Evolutionary conservation across 2,329 filamentous ascomycete species (phyloP).

Genomic region (Arthroderma sp.): DNA sequence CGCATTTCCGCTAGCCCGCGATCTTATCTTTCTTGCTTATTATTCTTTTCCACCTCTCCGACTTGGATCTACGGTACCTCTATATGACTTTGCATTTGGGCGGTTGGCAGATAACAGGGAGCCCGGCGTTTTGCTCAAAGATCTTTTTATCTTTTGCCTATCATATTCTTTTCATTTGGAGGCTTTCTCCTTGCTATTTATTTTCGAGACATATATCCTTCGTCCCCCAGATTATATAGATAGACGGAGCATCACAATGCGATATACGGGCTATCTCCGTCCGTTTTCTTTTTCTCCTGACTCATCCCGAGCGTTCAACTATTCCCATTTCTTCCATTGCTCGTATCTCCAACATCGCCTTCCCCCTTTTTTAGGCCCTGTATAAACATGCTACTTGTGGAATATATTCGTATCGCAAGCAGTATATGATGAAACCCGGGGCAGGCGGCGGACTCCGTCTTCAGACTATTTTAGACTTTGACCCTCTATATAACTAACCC

Average conservation of each 20-base stretch:
- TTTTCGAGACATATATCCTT: neutral
- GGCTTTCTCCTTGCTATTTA: neutral
- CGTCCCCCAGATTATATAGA: neutral
- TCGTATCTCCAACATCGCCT: too few relatives aligned
- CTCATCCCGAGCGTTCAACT: neutral
- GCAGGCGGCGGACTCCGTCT: neutral
- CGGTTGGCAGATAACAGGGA: neutral
- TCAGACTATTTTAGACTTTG: neutral
- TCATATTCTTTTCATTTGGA: neutral
- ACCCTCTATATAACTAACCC: neutral
- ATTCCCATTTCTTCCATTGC: too few relatives aligned
- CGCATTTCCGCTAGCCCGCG: constrained; percentile 40
- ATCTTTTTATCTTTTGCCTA: neutral
- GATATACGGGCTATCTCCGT: neutral
- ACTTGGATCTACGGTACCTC: neutral
- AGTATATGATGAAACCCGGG: too few relatives aligned
- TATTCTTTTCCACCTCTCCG: neutral
- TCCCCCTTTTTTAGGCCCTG: too few relatives aligned
- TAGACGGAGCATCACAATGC: neutral
- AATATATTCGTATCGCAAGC: too few relatives aligned
- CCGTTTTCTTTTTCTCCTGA: neutral
- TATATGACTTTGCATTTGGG: neutral
- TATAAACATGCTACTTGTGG: too few relatives aligned
- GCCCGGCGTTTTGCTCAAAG: neutral
- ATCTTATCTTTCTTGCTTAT: constrained; percentile 35